phyloP scores from a whole-genome alignment of 306 rosid genomes.

The Cicer arietinum region DNA sequence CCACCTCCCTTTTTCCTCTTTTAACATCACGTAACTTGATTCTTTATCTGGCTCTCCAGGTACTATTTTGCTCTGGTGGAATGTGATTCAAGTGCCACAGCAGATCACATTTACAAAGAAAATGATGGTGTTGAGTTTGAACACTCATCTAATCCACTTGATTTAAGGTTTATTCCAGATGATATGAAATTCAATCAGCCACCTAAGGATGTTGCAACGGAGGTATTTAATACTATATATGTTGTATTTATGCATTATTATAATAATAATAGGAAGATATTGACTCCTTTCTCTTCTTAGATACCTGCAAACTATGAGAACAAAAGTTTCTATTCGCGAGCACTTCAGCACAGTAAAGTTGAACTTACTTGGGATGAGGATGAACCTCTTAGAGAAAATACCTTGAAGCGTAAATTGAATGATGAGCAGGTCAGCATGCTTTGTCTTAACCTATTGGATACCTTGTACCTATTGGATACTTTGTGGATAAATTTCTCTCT shows the following conservation, averaged over 20 bases:
- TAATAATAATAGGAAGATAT: slow-evolving; percentile 3
- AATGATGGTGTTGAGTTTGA: slow-evolving; percentile 82
- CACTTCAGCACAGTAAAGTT: slow-evolving; percentile 82
- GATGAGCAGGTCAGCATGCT: slow-evolving; percentile 72
- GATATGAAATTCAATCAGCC: slow-evolving; percentile 75
- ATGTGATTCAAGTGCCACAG: slow-evolving; percentile 80
- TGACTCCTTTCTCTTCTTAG: slow-evolving; percentile 53
- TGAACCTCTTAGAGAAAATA: slow-evolving; percentile 76
- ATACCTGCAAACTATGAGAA: slow-evolving; percentile 73
- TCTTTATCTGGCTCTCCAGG: slow-evolving; percentile 52
- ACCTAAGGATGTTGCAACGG: slow-evolving; percentile 75
- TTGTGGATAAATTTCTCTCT: neutral
- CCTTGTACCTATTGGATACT: neutral
- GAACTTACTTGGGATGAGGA: slow-evolving; percentile 91
- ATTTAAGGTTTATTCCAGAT: slow-evolving; percentile 92
- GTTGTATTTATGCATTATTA: neutral
- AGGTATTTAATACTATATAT: slow-evolving; percentile 57
- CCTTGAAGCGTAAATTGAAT: slow-evolving; percentile 71
- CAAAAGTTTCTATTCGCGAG: slow-evolving; percentile 75
- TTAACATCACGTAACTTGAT: slow-evolving; percentile 13
- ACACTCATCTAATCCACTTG: slow-evolving; percentile 81
- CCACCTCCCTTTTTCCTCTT: slow-evolving; percentile 6
- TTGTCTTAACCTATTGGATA: slow-evolving; percentile 11
- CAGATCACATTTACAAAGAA: slow-evolving; percentile 75
- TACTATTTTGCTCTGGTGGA: slow-evolving; percentile 87